phyloP scores from a whole-genome alignment of 805 yeast species.

The Priceomyces fermenticarens region DNA sequence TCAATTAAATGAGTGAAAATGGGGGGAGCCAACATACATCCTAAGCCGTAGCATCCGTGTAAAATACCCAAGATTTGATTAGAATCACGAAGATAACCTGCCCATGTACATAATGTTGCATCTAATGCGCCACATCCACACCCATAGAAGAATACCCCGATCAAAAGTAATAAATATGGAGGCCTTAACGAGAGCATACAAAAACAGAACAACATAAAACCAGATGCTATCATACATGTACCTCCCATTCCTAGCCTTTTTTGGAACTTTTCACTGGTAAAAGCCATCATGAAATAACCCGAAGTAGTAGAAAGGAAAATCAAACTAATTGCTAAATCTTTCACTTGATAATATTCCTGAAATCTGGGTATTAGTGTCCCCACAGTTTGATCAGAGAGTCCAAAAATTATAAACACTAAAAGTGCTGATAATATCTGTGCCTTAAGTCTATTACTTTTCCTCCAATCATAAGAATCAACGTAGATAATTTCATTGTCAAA shows the following conservation, averaged over 20 bases:
- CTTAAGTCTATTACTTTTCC: constrained; percentile 33
- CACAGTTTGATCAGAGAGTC: constrained; percentile 58
- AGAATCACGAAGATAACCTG: constrained; percentile 44
- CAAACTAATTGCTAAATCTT: constrained; percentile 46
- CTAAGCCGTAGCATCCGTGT: constrained; percentile 54
- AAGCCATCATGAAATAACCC: constrained; percentile 56
- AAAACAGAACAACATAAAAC: constrained; percentile 36
- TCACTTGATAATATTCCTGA: constrained; percentile 44
- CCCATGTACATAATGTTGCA: constrained; percentile 53
- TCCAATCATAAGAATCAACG: constrained; percentile 40
- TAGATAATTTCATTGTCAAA: constrained; percentile 24
- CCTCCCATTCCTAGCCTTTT: constrained; percentile 47
- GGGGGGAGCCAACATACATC: constrained; percentile 51
- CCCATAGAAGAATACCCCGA: constrained; percentile 44
- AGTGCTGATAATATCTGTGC: constrained; percentile 43
- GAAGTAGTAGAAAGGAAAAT: constrained; percentile 50
- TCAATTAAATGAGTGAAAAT: constrained; percentile 41
- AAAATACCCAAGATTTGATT: constrained; percentile 50
- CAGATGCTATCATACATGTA: constrained; percentile 32
- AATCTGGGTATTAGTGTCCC: constrained; percentile 58
- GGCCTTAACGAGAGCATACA: constrained; percentile 37
- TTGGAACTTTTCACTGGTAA: constrained; percentile 44
- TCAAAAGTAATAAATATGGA: constrained; percentile 39
- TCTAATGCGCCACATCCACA: constrained; percentile 57
- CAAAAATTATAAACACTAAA: constrained; percentile 43